Base-by-base conservation (phyloP, 2,329 filamentous ascomycete species). In the Monosporascus cannonballus region DNA sequence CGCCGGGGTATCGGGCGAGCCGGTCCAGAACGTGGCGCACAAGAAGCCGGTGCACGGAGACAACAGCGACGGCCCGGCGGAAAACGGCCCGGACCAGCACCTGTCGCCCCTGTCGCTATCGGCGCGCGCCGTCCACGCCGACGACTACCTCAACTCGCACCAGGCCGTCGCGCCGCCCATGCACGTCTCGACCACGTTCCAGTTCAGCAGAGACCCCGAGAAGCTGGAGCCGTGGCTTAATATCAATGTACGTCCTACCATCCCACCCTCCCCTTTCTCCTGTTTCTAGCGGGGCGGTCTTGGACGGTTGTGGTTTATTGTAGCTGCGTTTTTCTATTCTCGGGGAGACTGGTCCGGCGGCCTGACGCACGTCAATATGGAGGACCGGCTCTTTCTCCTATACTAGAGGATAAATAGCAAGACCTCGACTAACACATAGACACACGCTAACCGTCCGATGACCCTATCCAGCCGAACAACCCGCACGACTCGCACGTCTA, bases 171-270 rank as follows among this genome's bases (percentile, higher is more conserved):
- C 93, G 14, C 93, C 94, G 54, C 84, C 93, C 4, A 78, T 97
- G 65, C 93, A 97, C 69, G 84, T 95, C 58, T 91, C 90, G 56
- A 96, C 93, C 14, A 97, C 90, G 17, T 97, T 90, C 71, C 85
- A 90, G 61, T 97, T 96, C 70, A 76, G 78, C 27, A 71, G 76
- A 50, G 79, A 96, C 66, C 89, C 90, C 2, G 78, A 84, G 6
- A 68, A 83, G 27, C 79, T 96, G 46, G 71, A 56, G 67, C 54
- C 67, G 24, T 76, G 73, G 73, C 66, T 67, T 17, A 81, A 87
- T 54, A 61, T 70, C 27, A 80, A 82, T 65, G 85, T 87, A 71
- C 71, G 78, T 67, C 30, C 37, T 38, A 18, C 25, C 30, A 24
- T 46, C 34, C 18, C 34, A 51, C 34, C 27, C 51, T 15, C 36